Evolutionary conservation across 129 eudicot species (phyloP), one percentile per base, ranked within the genome.

Genomic region (Chrysanthemum makinoi): DNA sequence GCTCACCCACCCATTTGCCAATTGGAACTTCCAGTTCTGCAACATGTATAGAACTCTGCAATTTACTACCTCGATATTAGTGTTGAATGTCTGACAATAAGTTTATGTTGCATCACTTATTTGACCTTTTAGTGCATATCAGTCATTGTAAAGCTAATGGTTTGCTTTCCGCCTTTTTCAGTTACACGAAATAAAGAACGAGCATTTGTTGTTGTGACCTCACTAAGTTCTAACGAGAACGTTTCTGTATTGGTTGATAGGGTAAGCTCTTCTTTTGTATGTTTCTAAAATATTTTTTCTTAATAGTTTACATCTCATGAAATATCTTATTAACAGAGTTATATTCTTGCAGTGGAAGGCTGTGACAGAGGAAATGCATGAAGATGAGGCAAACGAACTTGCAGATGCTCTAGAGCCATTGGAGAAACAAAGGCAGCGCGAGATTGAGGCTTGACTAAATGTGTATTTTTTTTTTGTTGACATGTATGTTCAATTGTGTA

Each of bases 191-290:
- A 9, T 16, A 94, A 94, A 67, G 87, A 87, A 66, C 76, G 91
- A 55, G 61, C 88, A 0, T 86, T 72, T 61, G 81, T 89, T 19
- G 73, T 79, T 22, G 93, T 74, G 14, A 77, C 91, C 80, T 71
- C 89, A 8, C 65, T 89, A 79, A 94, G 86, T 73, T 86, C 97
- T 65, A 94, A 87, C 71, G 90, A 94, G 82, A 94, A 94, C 73
- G 97, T 94, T 46, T 94, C 99, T 47, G 85, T 93, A 77, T 79
- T 94, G 85, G 99, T 94, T 68, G 97, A 94, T 88, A 94, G 87
- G 97, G 99, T 89, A 59, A 58, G 24, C 1, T 22, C 24, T 22
- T 22, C 1, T 22, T 22, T 22, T 22, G 24, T 22, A 22, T 1
- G 24, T 22, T 22, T 22, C 24, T 22, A 22, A 22, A 22, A 22